phyloP scores from a whole-genome alignment of 2,329 filamentous ascomycete genomes.

The Septoria linicola region DNA sequence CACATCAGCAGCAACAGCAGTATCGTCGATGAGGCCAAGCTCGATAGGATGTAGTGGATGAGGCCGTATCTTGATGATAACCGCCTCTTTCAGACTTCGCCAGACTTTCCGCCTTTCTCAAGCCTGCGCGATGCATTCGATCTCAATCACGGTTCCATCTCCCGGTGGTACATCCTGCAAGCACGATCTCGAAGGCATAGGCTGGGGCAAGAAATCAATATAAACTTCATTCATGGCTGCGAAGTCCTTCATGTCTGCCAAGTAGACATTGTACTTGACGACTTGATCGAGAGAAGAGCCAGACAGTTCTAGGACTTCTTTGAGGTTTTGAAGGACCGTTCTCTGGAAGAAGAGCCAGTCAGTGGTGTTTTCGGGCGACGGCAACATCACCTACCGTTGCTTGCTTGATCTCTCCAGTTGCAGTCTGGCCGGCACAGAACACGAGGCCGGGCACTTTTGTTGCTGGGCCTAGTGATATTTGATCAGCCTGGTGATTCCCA shows the following conservation, averaged over 20 bases:
- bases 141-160: conserved; percentile 48
- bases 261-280: conserved; percentile 65
- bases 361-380: too few relatives aligned
- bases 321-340: conserved; percentile 13
- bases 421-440: conserved; percentile 51
- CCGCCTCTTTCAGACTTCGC: too few relatives aligned
- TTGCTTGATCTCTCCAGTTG: conserved; percentile 51
- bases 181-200: conserved; percentile 21
- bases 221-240: conserved; percentile 57
- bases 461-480: conserved; percentile 39
- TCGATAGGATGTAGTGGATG: too few relatives aligned
- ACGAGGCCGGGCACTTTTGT: conserved; percentile 49
- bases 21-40: too few relatives aligned
- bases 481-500: neutral
- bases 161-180: conserved; percentile 49
- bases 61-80: too few relatives aligned
- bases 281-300: conserved; percentile 50
- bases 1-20: too few relatives aligned
- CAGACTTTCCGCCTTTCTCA: conserved; percentile 3
- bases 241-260: conserved; percentile 64
- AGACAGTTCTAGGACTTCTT: conserved; percentile 14
- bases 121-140: conserved; percentile 42
- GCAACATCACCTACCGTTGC: conserved; percentile 43
- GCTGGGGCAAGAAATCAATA: conserved; percentile 25
- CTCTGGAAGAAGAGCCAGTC: neutral